Conservation (phyloP, 495 filamentous ascomycete genomes). For the Podospora australis region DNA sequence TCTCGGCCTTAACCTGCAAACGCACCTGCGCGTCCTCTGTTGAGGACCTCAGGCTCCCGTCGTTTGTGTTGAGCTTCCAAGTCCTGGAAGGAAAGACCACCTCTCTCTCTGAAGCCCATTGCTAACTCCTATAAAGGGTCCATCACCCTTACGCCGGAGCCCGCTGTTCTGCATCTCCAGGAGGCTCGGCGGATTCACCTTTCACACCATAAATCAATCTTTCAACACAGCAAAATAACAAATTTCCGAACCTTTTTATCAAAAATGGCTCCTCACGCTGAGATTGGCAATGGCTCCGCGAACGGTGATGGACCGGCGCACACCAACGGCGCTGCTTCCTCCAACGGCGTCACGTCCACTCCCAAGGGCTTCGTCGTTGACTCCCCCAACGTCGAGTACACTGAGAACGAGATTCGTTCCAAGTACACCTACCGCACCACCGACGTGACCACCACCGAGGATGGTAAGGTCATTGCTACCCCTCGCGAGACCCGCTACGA, state of each 20-base stretch:
- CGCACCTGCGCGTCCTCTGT: no score
- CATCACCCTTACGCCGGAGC: conserved; percentile 97
- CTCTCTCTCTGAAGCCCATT: neutral
- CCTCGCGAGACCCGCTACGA: conserved; percentile 89
- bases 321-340: conserved; percentile 46
- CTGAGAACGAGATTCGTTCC: conserved; percentile 78
- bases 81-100: neutral
- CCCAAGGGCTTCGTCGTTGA: conserved; percentile 87
- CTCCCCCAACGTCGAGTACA: conserved; percentile 90
- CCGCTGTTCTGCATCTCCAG: conserved; percentile 86
- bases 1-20: no score
- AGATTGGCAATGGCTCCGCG: conserved; percentile 60
- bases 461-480: conserved; percentile 74
- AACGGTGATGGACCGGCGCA: conserved; percentile 69
- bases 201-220: conserved; percentile 47
- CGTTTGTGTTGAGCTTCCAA: neutral
- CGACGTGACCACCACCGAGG: conserved; percentile 59
- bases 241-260: conserved; percentile 12
- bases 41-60: no score
- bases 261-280: conserved; percentile 91
- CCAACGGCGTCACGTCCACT: conserved; percentile 44
- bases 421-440: conserved; percentile 97
- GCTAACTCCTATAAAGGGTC: conserved; percentile 46
- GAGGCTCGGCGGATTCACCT: conserved; percentile 75
- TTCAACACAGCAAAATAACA: conserved; percentile 6